Base-by-base conservation (phyloP, 163 green algal genomes). In the Scenedesmus sp. region DNA sequence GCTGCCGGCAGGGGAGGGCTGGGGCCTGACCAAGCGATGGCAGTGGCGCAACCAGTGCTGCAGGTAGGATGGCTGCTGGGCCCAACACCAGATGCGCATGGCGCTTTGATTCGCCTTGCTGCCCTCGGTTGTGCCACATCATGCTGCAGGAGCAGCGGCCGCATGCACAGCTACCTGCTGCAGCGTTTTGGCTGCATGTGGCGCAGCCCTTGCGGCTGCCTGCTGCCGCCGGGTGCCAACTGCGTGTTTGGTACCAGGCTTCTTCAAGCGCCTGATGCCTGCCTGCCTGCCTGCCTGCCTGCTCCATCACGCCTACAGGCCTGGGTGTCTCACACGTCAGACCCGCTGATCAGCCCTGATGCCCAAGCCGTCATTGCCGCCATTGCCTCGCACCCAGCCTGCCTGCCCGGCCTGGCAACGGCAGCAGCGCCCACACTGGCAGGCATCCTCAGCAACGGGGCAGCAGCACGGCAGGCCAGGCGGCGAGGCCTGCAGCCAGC, bases 251-350 rank as follows among this genome's bases (percentile, higher is more conserved):
- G 46, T 56, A 56, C 46, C 7, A 7, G 7, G 7, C 46, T 70
- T 20, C 2, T 33, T 10, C 30, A 12, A 12, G 30, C 56, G 3
- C 15, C 22, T 70, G 56, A n/a, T 2, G 2, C 16, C 56, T 16
- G 22, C 51, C 51, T 61, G 51, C 51, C 51, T 79, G 33, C 37
- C 20, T 81, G 49, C 72, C 30, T 78, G 22, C 3, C 1, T 4
- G 59, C 6, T 68, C 1, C 15, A 30, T 61, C 15, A 30, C 44
- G 72, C 33, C 24, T 33, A 37, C 83, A 93, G 56, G 93, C 96
- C 16, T 99, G 97, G 97, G 88, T 92, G 10, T 51, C 83, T 18
- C 83, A 97, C 46, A 94, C 97, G 30, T 83, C 88, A 2, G 97
- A 99, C 91, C 97, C 93, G 0, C 49, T 95, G 26, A 87, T 95